phyloP scores from a whole-genome alignment of 306 rosid genomes.

The Canavalia ensiformis region DNA sequence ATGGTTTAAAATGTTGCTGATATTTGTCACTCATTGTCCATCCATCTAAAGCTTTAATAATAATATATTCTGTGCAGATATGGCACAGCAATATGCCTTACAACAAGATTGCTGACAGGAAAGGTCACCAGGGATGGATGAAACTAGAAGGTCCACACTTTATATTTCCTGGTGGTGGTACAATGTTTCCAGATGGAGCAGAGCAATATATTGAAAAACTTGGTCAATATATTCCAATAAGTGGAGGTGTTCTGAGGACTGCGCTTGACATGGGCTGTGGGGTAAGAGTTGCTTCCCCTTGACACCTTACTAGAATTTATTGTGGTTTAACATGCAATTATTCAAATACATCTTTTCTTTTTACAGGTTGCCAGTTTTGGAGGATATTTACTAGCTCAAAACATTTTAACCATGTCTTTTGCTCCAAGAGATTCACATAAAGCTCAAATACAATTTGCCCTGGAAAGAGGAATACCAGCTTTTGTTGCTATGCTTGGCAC shows the following conservation, averaged over 20 bases:
- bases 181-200: slow-evolving; percentile 98
- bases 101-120: slow-evolving; percentile 95
- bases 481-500: slow-evolving; percentile 99
- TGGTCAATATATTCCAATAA: slow-evolving; percentile 82
- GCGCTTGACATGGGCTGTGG: slow-evolving; percentile 99
- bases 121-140: slow-evolving; percentile 99
- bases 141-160: slow-evolving; percentile 83
- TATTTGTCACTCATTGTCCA: slow-evolving; percentile 9
- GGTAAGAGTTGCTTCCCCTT: slow-evolving; percentile 58
- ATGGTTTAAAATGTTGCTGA: slow-evolving; percentile 17
- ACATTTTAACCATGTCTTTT: slow-evolving; percentile 83
- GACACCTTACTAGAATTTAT: slow-evolving; percentile 6
- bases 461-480: slow-evolving; percentile 97
- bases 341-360: slow-evolving; percentile 15
- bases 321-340: slow-evolving; percentile 12
- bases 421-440: slow-evolving; percentile 99
- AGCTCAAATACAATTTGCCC: slow-evolving; percentile 95
- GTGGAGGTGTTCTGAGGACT: slow-evolving; percentile 79
- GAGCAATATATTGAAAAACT: slow-evolving; percentile 90
- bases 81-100: slow-evolving; percentile 97
- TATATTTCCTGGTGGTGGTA: slow-evolving; percentile 99
- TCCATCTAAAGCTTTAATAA: slow-evolving; percentile 41
- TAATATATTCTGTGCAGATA: slow-evolving; percentile 63
- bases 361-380: slow-evolving; percentile 98
- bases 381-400: slow-evolving; percentile 76